Conservation (phyloP, 2,329 filamentous ascomycete species). For the Pseudogymnoascus sp. region DNA sequence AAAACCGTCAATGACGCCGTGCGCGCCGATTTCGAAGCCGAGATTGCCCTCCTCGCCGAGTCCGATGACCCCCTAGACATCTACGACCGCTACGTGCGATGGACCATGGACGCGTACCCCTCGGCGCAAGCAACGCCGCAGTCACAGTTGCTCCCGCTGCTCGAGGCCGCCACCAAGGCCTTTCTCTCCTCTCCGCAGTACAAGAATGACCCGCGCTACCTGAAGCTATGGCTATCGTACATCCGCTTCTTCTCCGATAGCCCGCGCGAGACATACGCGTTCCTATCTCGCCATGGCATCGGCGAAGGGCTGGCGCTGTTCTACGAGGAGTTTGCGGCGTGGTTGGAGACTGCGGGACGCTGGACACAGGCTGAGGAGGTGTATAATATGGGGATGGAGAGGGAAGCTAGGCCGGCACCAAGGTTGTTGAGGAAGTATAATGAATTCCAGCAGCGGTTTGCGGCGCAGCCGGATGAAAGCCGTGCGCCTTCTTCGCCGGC, state of each 20-base stretch:
- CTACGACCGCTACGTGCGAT: constrained; percentile 93
- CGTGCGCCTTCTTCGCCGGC: constrained; percentile 76
- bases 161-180: constrained; percentile 85
- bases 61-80: constrained; percentile 92
- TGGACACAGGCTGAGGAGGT: constrained; percentile 93
- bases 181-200: constrained; percentile 83
- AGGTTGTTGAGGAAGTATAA: constrained; percentile 80
- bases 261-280: constrained; percentile 88
- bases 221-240: constrained; percentile 91
- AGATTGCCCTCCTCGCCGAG: constrained; percentile 69
- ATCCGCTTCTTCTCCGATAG: constrained; percentile 86
- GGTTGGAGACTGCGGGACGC: constrained; percentile 74
- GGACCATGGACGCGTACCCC: constrained; percentile 92
- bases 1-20: constrained; percentile 70
- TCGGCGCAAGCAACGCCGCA: constrained; percentile 85
- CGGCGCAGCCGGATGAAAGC: constrained; percentile 53
- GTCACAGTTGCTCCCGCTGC: constrained; percentile 78
- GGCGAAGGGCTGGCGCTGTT: constrained; percentile 82
- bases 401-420: constrained; percentile 73
- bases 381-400: constrained; percentile 80
- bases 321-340: constrained; percentile 93
- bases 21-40: constrained; percentile 76
- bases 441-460: constrained; percentile 76
- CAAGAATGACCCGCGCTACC: constrained; percentile 88
- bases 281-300: constrained; percentile 78